These are phyloP conservation scores for Candida xiaguanensis DNA, from an alignment of 805 yeast genomes.

Conservation along the genomic window DNA sequence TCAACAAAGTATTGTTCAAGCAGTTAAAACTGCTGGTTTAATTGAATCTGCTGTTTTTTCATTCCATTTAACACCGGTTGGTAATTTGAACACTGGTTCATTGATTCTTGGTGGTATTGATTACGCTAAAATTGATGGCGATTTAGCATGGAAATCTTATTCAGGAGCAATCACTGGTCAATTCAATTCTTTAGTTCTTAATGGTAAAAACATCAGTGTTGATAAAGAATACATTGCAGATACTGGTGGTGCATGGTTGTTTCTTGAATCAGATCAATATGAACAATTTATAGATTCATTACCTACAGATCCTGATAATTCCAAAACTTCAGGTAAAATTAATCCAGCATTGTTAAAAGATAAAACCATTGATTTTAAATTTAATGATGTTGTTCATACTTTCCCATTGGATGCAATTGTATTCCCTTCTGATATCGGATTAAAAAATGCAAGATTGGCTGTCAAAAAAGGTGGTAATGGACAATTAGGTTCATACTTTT, in stretches of 20 bases:
- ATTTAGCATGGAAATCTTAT: too few relatives aligned
- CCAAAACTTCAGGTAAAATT: background rate
- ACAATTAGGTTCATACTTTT: constrained; percentile 3
- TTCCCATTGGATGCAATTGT: constrained; percentile 3
- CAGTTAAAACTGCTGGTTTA: background rate
- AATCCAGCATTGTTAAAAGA: background rate
- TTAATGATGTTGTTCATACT: background rate
- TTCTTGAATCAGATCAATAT: background rate
- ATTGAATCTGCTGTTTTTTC: constrained; percentile 1
- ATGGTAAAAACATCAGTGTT: background rate
- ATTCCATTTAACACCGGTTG: background rate
- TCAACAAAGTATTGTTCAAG: background rate
- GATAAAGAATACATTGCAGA: background rate
- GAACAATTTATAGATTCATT: constrained; percentile 1
- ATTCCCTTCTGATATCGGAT: background rate
- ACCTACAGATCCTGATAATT: constrained; percentile 2
- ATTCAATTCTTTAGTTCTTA: background rate
- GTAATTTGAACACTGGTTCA: background rate
- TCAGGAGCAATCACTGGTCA: too few relatives aligned
- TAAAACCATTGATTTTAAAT: background rate
- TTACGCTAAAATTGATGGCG: constrained; percentile 1
- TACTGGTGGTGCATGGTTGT: background rate
- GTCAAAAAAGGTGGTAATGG: background rate
- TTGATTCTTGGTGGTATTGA: constrained; percentile 5
- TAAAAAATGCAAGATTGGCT: background rate